These are phyloP conservation scores for Verticillium tricorpus DNA, from an alignment of 2,329 filamentous ascomycete species.

Conservation along the genomic window DNA sequence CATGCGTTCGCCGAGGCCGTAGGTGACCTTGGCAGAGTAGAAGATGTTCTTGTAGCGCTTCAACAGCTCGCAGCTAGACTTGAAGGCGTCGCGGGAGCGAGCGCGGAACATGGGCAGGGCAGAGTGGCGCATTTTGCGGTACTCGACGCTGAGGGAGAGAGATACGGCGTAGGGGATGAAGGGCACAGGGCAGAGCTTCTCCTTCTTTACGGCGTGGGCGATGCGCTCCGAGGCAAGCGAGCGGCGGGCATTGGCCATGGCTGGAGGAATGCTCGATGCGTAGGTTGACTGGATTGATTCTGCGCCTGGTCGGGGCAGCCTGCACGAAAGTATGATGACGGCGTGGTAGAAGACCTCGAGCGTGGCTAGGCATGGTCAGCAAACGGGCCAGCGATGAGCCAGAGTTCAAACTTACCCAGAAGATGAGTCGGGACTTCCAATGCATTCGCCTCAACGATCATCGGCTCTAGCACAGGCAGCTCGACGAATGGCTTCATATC, in stretches of 20 bases:
- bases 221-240: slow-evolving; percentile 56
- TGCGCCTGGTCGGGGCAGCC: slow-evolving; percentile 40
- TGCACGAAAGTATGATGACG: slow-evolving; percentile 57
- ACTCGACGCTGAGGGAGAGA: slow-evolving; percentile 56
- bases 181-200: slow-evolving; percentile 49
- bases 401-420: slow-evolving; percentile 34
- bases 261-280: slow-evolving; percentile 36
- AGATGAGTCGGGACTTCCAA: slow-evolving; percentile 42
- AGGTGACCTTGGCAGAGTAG: slow-evolving; percentile 51
- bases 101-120: slow-evolving; percentile 53
- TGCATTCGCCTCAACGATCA: slow-evolving; percentile 51
- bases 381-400: slow-evolving; percentile 8
- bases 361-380: slow-evolving; percentile 38
- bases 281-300: slow-evolving; percentile 23
- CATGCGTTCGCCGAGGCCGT: slow-evolving; percentile 49
- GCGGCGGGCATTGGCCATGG: slow-evolving; percentile 50
- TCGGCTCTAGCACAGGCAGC: slow-evolving; percentile 51
- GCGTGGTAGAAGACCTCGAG: slow-evolving; percentile 62
- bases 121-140: slow-evolving; percentile 60
- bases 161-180: slow-evolving; percentile 59
- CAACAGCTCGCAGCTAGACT: slow-evolving; percentile 48
- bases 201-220: slow-evolving; percentile 46
- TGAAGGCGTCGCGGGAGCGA: slow-evolving; percentile 50
- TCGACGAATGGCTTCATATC: slow-evolving; percentile 45
- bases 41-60: slow-evolving; percentile 52